Base-by-base conservation (phyloP, 2,329 filamentous ascomycete genomes). In the Colletotrichum sp. region DNA sequence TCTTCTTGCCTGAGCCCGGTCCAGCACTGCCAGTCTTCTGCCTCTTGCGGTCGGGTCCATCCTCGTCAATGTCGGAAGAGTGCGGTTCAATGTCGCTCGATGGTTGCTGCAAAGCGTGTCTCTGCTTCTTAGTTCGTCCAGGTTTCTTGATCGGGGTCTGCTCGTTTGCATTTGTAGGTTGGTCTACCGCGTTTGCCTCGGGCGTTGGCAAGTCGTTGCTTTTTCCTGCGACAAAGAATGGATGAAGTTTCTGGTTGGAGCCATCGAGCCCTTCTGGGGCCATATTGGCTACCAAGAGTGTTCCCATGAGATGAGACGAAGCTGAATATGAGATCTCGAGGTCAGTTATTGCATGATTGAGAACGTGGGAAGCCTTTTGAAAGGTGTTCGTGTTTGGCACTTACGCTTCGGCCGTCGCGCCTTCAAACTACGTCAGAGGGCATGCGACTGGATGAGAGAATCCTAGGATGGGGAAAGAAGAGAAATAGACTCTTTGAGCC, bases 161-260 rank as follows among this genome's bases (percentile, higher is more conserved):
- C 18, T 65, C 48, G 39, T 57, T 24, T 6, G 24, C 13, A 15
- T 9, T 30, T 3, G 57, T 15, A 52, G 48, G 18, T 8, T 71
- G 60, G 9, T 71, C 72, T 32, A 34, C 21, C 16, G 36, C n/a
- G 24, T 30, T 65, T 24, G 66, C 32, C 10, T 68, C 63, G 48
- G 52, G 13, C 18, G 34, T 57, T 52, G 39, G 39, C 8, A 61
- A 30, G 6, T 73, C 57, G 66, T 34, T 39, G n/a, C 15, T 67
- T 26, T 67, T 73, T 30, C 72, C 72, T 34, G 82, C 81, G 2
- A 83, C 80, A 79, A 92, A 92, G 82, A 92, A 91, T 21, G 90
- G 90, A 78, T 92, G 90, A 48, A 92, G 80, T 78, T 89, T 90
- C 79, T 86, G 88, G 28, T 80, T 79, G 52, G 82, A 80, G 71